Percentiles rank a stretch among this genome's conserved stretches.
phyloP scores from a whole-genome alignment of 495 filamentous ascomycete genomes.

The Daldinia grandis region DNA sequence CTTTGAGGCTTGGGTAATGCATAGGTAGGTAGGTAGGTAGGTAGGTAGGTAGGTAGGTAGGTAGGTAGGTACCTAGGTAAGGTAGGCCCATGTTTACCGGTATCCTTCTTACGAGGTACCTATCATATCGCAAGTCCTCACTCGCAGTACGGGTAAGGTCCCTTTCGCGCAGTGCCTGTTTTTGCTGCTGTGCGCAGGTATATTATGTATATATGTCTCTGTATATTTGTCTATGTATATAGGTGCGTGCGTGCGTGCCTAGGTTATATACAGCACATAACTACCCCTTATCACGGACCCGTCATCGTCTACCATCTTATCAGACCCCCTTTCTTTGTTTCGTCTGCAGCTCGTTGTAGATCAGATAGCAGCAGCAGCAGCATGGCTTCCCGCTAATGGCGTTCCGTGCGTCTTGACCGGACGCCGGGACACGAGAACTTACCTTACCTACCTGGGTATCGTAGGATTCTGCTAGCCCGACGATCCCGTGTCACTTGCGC shows the following conservation, averaged over 20 bases:
- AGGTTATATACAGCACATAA: not conserved
- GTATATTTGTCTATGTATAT: not conserved
- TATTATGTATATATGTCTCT: too few relatives aligned
- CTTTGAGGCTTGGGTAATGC: not conserved
- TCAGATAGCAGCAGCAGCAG: not conserved
- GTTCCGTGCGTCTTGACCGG: slow-evolving; percentile 5
- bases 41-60: too few relatives aligned
- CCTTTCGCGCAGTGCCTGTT: not conserved
- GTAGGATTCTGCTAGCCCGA: not conserved
- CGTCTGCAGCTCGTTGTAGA: not conserved
- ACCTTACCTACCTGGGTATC: slow-evolving; percentile 10
- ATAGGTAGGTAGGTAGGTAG: too few relatives aligned
- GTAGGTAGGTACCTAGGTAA: not conserved
- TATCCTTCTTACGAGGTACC: not conserved
- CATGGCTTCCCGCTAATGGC: not conserved
- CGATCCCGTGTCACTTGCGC: not conserved
- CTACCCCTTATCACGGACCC: not conserved
- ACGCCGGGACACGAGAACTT: not conserved
- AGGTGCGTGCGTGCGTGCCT: not conserved
- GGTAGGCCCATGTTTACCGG: not conserved
- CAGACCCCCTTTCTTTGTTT: not conserved
- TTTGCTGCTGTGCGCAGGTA: not conserved
- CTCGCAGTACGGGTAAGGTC: not conserved
- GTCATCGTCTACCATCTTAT: slow-evolving; percentile 3
- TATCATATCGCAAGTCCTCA: not conserved